Evolutionary conservation across 2,329 filamentous ascomycete species (phyloP), one percentile per base, ranked within the genome.

Genomic region (Graphilbum fragrans): DNA sequence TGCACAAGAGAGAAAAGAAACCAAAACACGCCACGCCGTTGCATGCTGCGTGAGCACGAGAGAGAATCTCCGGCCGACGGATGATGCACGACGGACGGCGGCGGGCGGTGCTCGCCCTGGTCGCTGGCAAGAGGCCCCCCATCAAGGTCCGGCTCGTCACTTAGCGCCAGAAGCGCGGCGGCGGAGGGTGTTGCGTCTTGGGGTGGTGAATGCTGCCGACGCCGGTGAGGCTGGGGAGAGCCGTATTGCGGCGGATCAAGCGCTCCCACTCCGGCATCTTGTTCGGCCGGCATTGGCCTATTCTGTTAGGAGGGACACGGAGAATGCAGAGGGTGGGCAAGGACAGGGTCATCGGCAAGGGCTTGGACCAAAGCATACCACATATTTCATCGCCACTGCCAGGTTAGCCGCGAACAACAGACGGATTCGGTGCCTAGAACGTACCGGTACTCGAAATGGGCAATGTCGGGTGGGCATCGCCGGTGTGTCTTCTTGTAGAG

Each of bases 221-320:
- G 20, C 45, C 45, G 7, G 45, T 47, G 16, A 43, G 27, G 40
- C 42, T 44, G 32, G 34, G 21, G 5, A 42, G 43, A 5, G 32
- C 14, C 47, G 53, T 57, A 46, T 55, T 50, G 47, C 56, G 58
- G 48, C 55, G 57, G 51, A 61, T 61, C 43, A 59, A 50, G 47
- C 55, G 55, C 44, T 60, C 57, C 60, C 60, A 62, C 2, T 54
- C 49, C 12, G 58, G 55, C 22, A 55, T 52, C 17, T 53, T 50
- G 34, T 56, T 56, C 4, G 60, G 60, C 42, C 57, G 61, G 53
- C 60, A 62, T 50, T 61, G 56, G 38, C 58, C 58, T 61, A 41
- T 21, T 8, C 27, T n/a, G 27, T n/a, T 31, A 20, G 17, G 6
- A 14, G 34, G 35, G 31, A 22, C 20, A 3, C 12, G 36, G 39